Evolutionary conservation across 345 rosid species (phyloP).

Genomic region (Eucalyptus marginata): DNA sequence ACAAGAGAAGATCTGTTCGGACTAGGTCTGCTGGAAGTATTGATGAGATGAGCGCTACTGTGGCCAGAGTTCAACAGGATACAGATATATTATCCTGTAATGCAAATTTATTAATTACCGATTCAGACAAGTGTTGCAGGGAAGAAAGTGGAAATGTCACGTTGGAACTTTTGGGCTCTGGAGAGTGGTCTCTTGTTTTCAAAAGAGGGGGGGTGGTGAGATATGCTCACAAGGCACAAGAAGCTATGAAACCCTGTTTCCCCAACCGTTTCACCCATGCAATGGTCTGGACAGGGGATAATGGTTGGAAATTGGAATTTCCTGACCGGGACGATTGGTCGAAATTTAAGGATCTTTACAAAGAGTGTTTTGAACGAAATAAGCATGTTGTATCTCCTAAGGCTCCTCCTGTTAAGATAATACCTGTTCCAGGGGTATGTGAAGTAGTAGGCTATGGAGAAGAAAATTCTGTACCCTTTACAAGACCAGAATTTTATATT

Average conservation of each 20-base stretch:
- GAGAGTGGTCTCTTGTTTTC: conserved; percentile 60
- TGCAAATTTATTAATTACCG: conserved; percentile 44
- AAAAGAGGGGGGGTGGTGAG: conserved; percentile 41
- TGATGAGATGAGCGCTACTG: conserved; percentile 15
- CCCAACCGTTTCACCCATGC: conserved; percentile 58
- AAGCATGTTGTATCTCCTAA: conserved; percentile 1
- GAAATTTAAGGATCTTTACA: conserved; percentile 73
- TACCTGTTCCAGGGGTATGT: conserved; percentile 76
- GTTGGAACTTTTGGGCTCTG: conserved; percentile 42
- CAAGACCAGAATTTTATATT: conserved; percentile 50
- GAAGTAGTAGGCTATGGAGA: conserved; percentile 51
- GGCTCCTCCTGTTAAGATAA: conserved; percentile 27
- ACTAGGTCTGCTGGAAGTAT: conserved; percentile 10
- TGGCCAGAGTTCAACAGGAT: conserved; percentile 11
- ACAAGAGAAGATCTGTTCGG: conserved; percentile 35
- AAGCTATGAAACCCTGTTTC: conserved; percentile 50
- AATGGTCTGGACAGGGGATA: conserved; percentile 59
- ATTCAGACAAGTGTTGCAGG: conserved; percentile 63
- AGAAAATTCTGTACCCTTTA: conserved; percentile 10
- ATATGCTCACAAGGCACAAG: conserved; percentile 36
- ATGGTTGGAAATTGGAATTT: conserved; percentile 86
- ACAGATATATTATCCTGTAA: conserved; percentile 35
- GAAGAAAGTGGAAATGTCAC: conserved; percentile 46
- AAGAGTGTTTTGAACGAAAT: conserved; percentile 73
- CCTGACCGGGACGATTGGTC: conserved; percentile 58